These are phyloP conservation scores for Acidomyces sp. DNA, from an alignment of 495 filamentous ascomycete species.

Conservation along the genomic window DNA sequence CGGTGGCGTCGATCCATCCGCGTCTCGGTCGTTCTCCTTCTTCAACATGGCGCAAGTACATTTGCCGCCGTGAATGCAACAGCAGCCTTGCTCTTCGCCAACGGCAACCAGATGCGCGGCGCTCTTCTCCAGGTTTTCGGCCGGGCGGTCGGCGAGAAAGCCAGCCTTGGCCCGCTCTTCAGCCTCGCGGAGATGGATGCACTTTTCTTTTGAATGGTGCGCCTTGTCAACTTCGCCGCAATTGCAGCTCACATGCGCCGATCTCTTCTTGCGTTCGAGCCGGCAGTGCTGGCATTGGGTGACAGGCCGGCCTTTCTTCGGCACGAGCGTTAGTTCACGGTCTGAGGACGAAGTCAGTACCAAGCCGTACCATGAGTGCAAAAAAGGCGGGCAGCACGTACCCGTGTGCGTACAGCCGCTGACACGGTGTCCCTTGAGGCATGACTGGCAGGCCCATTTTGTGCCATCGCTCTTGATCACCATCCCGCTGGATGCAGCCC, in stretches of 20 bases:
- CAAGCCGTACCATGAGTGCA: not conserved
- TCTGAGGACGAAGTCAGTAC: conserved; percentile 38
- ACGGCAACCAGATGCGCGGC: conserved; percentile 22
- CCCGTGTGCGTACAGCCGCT: conserved; percentile 32
- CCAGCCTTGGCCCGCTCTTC: conserved; percentile 23
- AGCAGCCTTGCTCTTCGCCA: conserved; percentile 44
- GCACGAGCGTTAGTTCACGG: conserved; percentile 86
- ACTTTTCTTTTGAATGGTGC: conserved; percentile 48
- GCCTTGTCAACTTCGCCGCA: conserved; percentile 72
- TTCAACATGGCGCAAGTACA: conserved; percentile 78
- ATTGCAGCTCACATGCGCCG: conserved; percentile 91
- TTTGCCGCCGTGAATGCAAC: conserved; percentile 80
- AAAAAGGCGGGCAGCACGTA: too few species aligned
- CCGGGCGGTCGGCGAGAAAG: conserved; percentile 30
- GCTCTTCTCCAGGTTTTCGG: conserved; percentile 31
- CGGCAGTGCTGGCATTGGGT: conserved; percentile 98
- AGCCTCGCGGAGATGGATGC: conserved; percentile 39
- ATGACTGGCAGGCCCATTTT: conserved; percentile 32
- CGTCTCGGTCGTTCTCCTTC: conserved; percentile 52
- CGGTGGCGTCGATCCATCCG: conserved; percentile 1
- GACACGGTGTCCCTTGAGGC: conserved; percentile 33
- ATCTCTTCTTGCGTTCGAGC: conserved; percentile 89
- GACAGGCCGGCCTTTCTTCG: conserved; percentile 95
- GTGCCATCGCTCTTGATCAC: conserved; percentile 25
- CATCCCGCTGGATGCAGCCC: conserved; percentile 17